A percentile compares a stretch with the other conserved stretches of the same genome.
These are phyloP conservation scores for Lepidopterella palustris DNA, from an alignment of 495 filamentous ascomycete genomes.

Conservation along the genomic window DNA sequence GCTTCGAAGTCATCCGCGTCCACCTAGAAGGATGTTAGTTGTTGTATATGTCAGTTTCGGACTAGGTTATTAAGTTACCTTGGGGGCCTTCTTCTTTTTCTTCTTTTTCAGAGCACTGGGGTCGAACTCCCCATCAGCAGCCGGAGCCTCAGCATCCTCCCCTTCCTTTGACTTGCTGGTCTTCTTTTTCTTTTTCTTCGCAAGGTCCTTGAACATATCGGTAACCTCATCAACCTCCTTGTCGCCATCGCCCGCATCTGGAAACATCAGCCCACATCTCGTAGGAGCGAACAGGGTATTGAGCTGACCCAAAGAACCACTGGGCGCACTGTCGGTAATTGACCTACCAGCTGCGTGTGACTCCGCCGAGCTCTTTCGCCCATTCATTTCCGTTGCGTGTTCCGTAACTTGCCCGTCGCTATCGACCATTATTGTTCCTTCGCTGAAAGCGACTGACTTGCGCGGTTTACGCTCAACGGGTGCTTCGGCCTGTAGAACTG, in stretches of 20 bases:
- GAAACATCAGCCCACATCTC: conserved; percentile 2
- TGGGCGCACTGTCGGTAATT: conserved; percentile 9
- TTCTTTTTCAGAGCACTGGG: conserved; percentile 81
- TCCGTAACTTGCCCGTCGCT: conserved; percentile 76
- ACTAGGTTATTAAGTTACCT: conserved; percentile 30
- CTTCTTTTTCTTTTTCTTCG: conserved; percentile 86
- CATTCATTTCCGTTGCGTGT: conserved; percentile 48
- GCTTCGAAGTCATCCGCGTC: conserved; percentile 70
- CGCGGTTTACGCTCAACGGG: conserved; percentile 54
- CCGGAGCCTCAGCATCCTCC: conserved; percentile 51
- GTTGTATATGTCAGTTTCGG: neutral
- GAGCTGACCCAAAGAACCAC: conserved; percentile 3
- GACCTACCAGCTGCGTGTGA: conserved; percentile 59
- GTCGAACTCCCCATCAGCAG: conserved; percentile 63
- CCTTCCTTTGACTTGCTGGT: conserved; percentile 58
- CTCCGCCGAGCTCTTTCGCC: conserved; percentile 60
- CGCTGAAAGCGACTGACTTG: conserved; percentile 87
- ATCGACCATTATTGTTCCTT: conserved; percentile 75
- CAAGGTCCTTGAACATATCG: conserved; percentile 73
- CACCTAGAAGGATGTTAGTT: conserved; percentile 39
- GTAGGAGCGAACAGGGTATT: neutral
- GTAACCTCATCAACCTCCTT: conserved; percentile 65
- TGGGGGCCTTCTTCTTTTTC: conserved; percentile 78
- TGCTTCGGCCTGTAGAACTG: conserved; percentile 13
- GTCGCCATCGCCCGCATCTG: conserved; percentile 40